Conservation (phyloP, 2,329 filamentous ascomycete genomes). For the Colletotrichum sp. region DNA sequence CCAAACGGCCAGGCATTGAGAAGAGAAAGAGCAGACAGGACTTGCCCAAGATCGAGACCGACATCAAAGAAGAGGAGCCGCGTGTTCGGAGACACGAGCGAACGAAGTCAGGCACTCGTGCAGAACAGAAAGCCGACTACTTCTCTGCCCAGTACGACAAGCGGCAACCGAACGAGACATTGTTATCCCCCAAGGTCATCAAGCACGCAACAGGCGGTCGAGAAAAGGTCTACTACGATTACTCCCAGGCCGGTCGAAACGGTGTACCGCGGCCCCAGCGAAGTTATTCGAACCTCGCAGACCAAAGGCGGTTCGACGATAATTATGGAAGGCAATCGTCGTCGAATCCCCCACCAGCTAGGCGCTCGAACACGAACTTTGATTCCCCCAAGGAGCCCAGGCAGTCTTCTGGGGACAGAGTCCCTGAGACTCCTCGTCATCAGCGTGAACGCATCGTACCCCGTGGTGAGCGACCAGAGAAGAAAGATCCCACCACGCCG, state of each 20-base stretch:
- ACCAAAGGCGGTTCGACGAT: slow-evolving; percentile 27
- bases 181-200: slow-evolving; percentile 47
- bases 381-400: slow-evolving; percentile 31
- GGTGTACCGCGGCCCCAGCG: slow-evolving; percentile 33
- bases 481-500: slow-evolving; percentile 34
- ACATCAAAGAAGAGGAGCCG: slow-evolving; percentile 30
- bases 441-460: slow-evolving; percentile 14
- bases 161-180: slow-evolving; percentile 35
- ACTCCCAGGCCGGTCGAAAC: slow-evolving; percentile 21
- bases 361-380: slow-evolving; percentile 29
- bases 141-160: slow-evolving; percentile 29
- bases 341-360: slow-evolving; percentile 26
- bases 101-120: slow-evolving; percentile 37
- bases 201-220: slow-evolving; percentile 45
- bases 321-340: slow-evolving; percentile 30
- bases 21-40: slow-evolving; percentile 42
- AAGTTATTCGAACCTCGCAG: slow-evolving; percentile 32
- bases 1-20: slow-evolving; percentile 23
- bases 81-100: slow-evolving; percentile 34
- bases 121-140: slow-evolving; percentile 35
- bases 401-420: slow-evolving; percentile 37
- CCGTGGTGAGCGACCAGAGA: slow-evolving; percentile 23
- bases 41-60: slow-evolving; percentile 51
- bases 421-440: slow-evolving; percentile 28
- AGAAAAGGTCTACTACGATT: slow-evolving; percentile 46